Evolutionary conservation across 306 rosid species (phyloP).

Genomic region (Lithocarpus polystachyus): DNA sequence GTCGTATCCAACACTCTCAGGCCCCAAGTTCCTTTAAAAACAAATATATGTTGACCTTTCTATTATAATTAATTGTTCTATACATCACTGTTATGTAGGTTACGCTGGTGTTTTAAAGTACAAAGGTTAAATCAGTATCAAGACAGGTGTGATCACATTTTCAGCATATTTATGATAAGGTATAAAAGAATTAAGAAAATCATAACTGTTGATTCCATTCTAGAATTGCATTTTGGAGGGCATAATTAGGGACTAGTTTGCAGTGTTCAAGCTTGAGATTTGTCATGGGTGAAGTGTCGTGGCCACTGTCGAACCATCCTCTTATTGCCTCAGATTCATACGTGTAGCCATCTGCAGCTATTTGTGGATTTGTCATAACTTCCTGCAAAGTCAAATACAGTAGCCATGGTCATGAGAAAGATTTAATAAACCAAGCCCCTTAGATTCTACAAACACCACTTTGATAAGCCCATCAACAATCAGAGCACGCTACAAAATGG

Average conservation of each 20-base stretch:
- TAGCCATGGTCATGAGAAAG: background rate
- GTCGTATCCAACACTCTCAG: no score
- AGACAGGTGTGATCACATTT: background rate
- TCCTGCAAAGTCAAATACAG: slow-evolving; percentile 60
- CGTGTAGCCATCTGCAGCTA: slow-evolving; percentile 97
- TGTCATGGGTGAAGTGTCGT: slow-evolving; percentile 93
- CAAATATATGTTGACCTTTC: background rate
- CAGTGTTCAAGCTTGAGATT: slow-evolving; percentile 87
- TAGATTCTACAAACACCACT: background rate
- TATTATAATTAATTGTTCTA: background rate
- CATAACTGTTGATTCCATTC: slow-evolving; percentile 77
- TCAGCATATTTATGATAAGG: slow-evolving; percentile 21
- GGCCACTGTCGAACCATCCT: slow-evolving; percentile 91
- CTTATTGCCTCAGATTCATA: slow-evolving; percentile 87
- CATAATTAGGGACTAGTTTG: slow-evolving; percentile 80
- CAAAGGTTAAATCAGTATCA: background rate
- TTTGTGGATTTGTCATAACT: slow-evolving; percentile 82
- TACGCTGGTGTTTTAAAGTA: background rate
- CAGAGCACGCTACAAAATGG: background rate
- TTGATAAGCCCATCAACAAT: background rate
- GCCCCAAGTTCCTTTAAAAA: no score
- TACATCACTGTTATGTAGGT: background rate
- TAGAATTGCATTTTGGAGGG: slow-evolving; percentile 81
- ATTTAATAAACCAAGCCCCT: background rate
- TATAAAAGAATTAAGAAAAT: slow-evolving; percentile 4